phyloP scores from a whole-genome alignment of 2,329 filamentous ascomycete species.

The Ophiostoma himal-ulmi region DNA sequence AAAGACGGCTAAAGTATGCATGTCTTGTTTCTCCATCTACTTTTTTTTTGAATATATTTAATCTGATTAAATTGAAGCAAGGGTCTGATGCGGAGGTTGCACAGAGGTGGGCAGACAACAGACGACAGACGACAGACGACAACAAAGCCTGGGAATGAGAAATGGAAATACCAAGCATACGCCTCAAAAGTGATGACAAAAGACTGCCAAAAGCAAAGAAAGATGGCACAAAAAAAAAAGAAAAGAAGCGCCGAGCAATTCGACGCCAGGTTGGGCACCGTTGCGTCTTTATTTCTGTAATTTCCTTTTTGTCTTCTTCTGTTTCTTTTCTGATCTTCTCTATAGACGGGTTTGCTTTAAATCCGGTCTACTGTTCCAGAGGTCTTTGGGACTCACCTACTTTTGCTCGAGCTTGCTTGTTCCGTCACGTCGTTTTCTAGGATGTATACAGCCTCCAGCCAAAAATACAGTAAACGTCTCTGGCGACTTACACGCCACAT shows the following conservation, averaged over 20 bases:
- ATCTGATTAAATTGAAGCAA: not conserved
- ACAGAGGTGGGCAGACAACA: not conserved
- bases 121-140: no score
- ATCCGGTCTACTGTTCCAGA: not conserved
- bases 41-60: not conserved
- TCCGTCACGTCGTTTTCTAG: not conserved
- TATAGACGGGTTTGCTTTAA: not conserved
- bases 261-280: not conserved
- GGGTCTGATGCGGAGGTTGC: not conserved
- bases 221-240: not conserved
- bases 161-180: not conserved
- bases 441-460: not conserved
- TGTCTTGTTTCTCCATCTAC: not conserved
- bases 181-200: not conserved
- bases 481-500: not conserved
- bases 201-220: not conserved
- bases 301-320: not conserved
- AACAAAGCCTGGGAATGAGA: not conserved
- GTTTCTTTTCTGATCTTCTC: not conserved
- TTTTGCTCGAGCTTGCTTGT: not conserved
- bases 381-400: not conserved
- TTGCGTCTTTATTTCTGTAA: not conserved
- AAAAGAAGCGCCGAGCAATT: not conserved
- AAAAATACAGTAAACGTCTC: not conserved
- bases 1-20: not conserved